phyloP scores from a whole-genome alignment of 208 protist genomes.

The Leptomonas seymouri region DNA sequence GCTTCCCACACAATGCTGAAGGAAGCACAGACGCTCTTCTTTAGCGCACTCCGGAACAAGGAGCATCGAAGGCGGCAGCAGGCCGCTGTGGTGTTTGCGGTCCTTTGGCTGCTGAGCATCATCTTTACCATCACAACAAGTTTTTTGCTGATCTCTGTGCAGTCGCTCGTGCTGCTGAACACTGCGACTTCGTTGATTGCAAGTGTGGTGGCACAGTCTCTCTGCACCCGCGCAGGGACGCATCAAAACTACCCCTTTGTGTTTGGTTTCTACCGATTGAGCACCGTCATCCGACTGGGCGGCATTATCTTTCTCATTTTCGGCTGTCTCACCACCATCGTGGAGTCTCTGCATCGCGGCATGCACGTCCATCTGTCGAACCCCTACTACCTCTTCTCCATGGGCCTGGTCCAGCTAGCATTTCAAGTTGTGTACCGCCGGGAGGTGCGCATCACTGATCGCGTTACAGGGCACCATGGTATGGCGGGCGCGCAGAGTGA shows the following conservation, averaged over 20 bases:
- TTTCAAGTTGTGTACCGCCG: slow-evolving; percentile 40
- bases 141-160: slow-evolving; percentile 44
- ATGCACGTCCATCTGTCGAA: slow-evolving; percentile 39
- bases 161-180: slow-evolving; percentile 53
- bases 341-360: slow-evolving; percentile 50
- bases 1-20: slow-evolving; percentile 2
- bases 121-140: slow-evolving; percentile 36
- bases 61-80: slow-evolving; percentile 29
- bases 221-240: slow-evolving; percentile 12
- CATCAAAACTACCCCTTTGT: slow-evolving; percentile 35
- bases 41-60: slow-evolving; percentile 3
- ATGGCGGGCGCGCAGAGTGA: slow-evolving; percentile 31
- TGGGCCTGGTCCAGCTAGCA: slow-evolving; percentile 37
- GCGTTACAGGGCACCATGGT: slow-evolving; percentile 46
- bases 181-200: slow-evolving; percentile 39
- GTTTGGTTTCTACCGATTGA: slow-evolving; percentile 59
- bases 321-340: slow-evolving; percentile 53
- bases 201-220: slow-evolving; percentile 35
- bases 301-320: slow-evolving; percentile 63
- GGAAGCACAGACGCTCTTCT: slow-evolving; percentile 24
- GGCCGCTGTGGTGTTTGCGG: slow-evolving; percentile 33
- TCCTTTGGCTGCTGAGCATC: slow-evolving; percentile 47
- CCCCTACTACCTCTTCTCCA: slow-evolving; percentile 28
- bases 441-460: slow-evolving; percentile 57
- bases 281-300: slow-evolving; percentile 54